Evolutionary conservation across 2,329 filamentous ascomycete species (phyloP).

Genomic region (Lojkania enalia): DNA sequence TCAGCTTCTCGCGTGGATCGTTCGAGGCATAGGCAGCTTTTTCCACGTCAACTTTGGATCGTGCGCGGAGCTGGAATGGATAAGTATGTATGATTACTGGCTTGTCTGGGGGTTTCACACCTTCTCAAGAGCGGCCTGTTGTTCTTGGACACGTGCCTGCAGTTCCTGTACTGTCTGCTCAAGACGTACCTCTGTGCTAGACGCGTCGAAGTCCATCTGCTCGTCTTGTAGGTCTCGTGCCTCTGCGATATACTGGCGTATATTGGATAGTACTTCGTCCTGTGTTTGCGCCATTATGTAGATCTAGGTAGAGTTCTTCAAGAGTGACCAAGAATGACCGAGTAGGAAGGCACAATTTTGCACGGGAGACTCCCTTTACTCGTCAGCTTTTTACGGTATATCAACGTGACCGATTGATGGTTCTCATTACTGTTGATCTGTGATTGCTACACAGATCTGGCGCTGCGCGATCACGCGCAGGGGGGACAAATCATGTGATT

Average conservation of each 20-base stretch:
- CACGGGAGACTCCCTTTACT: no score
- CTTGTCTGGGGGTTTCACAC: constrained; percentile 31
- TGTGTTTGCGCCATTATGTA: constrained; percentile 33
- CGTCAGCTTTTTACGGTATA: no score
- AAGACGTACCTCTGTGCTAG: constrained; percentile 58
- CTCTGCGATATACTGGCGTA: constrained; percentile 33
- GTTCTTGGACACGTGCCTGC: constrained; percentile 55
- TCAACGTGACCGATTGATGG: no score
- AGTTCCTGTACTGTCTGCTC: constrained; percentile 70
- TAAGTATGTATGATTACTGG: constrained; percentile 46
- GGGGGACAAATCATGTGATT: not conserved
- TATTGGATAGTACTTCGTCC: constrained; percentile 23
- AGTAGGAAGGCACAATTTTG: no score
- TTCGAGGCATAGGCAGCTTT: constrained; percentile 37
- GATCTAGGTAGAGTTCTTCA: no score
- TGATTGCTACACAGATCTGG: no score
- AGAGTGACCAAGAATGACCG: no score
- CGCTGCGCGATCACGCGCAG: not conserved
- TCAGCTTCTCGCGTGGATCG: constrained; percentile 40
- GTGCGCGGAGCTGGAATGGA: constrained; percentile 51
- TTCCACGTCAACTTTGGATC: constrained; percentile 23
- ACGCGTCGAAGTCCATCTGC: constrained; percentile 43
- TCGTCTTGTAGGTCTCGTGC: constrained; percentile 27
- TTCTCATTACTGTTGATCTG: no score
- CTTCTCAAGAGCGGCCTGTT: constrained; percentile 52